These are phyloP conservation scores for Trypanosoma cruzi DNA, from an alignment of 208 protist genomes.

Conservation along the genomic window DNA sequence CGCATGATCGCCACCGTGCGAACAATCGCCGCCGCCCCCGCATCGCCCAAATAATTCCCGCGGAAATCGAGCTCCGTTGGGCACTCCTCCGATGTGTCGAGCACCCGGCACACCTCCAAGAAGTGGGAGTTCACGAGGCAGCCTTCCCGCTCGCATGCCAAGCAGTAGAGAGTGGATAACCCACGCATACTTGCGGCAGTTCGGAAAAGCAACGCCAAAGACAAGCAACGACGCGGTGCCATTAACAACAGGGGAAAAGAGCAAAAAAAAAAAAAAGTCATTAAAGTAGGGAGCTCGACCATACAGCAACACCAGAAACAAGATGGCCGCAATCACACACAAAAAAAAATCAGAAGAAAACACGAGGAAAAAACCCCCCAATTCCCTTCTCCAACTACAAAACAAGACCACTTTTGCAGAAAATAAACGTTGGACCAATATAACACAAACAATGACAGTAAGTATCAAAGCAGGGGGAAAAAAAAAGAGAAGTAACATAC, in stretches of 20 bases:
- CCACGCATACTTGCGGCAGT: constrained; percentile 47
- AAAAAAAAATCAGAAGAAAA: neutral
- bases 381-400: too few relatives aligned
- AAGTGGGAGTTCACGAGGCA: constrained; percentile 60
- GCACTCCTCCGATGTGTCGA: constrained; percentile 47
- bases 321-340: neutral
- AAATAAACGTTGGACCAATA: neutral
- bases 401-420: too few relatives aligned
- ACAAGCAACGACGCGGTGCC: neutral
- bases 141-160: constrained; percentile 66
- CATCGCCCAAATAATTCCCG: constrained; percentile 69
- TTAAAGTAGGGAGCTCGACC: neutral
- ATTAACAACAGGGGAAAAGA: neutral
- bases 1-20: constrained; percentile 62
- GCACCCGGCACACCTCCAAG: constrained; percentile 44
- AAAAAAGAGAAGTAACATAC: neutral
- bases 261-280: neutral
- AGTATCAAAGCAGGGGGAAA: too few relatives aligned
- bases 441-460: neutral
- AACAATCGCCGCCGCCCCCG: constrained; percentile 61
- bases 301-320: neutral
- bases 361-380: neutral
- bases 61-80: constrained; percentile 47
- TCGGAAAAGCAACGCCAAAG: neutral
- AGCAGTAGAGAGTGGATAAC: constrained; percentile 58